Evolutionary conservation across 129 eudicot species (phyloP).

Genomic region (Saposhnikovia divaricata): DNA sequence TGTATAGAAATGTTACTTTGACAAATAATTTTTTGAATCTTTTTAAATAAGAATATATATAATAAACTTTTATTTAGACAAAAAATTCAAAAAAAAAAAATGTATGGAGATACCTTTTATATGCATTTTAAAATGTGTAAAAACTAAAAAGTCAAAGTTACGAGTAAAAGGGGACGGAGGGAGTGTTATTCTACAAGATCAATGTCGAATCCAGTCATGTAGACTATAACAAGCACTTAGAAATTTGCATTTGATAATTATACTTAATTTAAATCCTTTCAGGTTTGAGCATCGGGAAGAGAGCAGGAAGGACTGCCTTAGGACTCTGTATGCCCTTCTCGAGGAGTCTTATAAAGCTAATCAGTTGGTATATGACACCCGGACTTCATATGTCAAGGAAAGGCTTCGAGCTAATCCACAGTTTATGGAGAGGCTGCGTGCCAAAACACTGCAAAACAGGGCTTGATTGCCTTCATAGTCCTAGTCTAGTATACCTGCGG

Average conservation of each 20-base stretch:
- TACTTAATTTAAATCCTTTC: conserved; percentile 5
- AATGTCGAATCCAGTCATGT: not conserved
- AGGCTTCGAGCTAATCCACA: conserved; percentile 61
- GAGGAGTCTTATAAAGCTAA: conserved; percentile 92
- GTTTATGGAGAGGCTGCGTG: conserved; percentile 67
- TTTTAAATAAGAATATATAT: too few relatives aligned
- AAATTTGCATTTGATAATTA: not conserved
- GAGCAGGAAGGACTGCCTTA: conserved; percentile 92
- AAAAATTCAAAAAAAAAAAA: too few relatives aligned
- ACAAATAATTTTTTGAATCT: too few relatives aligned
- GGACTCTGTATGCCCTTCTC: conserved; percentile 66
- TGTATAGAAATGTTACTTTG: too few relatives aligned
- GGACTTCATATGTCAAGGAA: conserved; percentile 50
- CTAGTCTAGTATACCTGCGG: conserved; percentile 5
- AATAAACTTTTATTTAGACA: too few relatives aligned
- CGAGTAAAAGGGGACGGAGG: too few relatives aligned
- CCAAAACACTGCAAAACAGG: conserved; percentile 34
- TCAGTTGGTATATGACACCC: conserved; percentile 51
- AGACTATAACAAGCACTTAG: not conserved
- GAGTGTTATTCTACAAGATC: not conserved
- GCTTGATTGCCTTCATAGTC: conserved; percentile 32
- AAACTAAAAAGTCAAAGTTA: too few relatives aligned
- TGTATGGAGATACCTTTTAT: too few relatives aligned
- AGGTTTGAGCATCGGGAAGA: conserved; percentile 97
- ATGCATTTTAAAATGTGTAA: too few relatives aligned